Evolutionary conservation across 768 basidiomycete genomes (phyloP).

Genomic region (Cystofilobasidium capitatum): DNA sequence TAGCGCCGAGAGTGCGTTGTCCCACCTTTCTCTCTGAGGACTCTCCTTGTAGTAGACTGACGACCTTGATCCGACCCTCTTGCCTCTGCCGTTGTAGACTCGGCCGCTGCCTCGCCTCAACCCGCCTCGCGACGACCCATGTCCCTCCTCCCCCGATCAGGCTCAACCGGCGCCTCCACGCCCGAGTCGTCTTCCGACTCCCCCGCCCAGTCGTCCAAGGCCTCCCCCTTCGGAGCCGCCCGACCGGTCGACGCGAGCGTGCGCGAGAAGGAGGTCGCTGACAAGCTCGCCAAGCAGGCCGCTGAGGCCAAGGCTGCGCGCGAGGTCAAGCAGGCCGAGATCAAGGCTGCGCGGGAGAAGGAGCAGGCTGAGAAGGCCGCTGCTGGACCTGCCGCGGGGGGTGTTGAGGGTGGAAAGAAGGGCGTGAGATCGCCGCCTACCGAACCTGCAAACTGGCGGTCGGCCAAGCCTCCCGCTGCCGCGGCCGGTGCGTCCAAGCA

Average conservation of each 20-base stretch:
- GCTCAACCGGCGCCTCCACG: constrained; percentile 56
- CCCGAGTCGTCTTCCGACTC: constrained; percentile 53
- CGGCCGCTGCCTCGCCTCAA: constrained; percentile 47
- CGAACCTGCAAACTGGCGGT: too few relatives aligned
- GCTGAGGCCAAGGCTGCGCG: constrained; percentile 30
- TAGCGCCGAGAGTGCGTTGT: constrained; percentile 39
- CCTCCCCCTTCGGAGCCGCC: constrained; percentile 80
- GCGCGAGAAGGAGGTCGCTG: constrained; percentile 47
- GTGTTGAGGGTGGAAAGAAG: neutral
- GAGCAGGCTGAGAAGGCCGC: constrained; percentile 1
- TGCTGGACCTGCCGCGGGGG: neutral
- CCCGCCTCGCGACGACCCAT: constrained; percentile 31
- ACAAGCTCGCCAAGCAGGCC: constrained; percentile 33
- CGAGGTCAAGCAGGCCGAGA: constrained; percentile 30
- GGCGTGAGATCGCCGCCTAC: neutral
- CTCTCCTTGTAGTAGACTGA: constrained; percentile 14
- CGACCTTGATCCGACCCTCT: constrained; percentile 24
- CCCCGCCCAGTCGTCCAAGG: constrained; percentile 40
- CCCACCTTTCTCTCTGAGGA: too few relatives aligned
- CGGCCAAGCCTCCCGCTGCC: neutral
- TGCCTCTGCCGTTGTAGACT: constrained; percentile 46
- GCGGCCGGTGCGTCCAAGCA: constrained; percentile 2
- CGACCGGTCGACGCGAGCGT: constrained; percentile 68
- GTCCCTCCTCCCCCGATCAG: constrained; percentile 52
- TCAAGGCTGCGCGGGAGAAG: constrained; percentile 10